Percentiles rank a stretch among this genome's conserved stretches.
Evolutionary conservation across 495 filamentous ascomycete genomes (phyloP).

Genomic region (Tuber calosporum): DNA sequence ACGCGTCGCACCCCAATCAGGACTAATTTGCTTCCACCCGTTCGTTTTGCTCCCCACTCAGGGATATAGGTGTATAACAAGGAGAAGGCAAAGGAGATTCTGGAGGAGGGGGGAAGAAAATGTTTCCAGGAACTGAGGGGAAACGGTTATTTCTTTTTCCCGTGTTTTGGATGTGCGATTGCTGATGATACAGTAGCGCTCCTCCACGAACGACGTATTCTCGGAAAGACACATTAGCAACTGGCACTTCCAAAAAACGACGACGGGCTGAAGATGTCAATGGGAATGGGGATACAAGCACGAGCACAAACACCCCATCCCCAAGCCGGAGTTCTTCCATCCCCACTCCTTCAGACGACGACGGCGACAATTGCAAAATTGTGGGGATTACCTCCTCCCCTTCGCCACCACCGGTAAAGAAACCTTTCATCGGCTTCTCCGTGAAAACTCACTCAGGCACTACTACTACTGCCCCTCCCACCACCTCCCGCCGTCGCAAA

Average conservation of each 20-base stretch:
- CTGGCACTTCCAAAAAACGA: background rate
- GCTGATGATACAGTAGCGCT: background rate
- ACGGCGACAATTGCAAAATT: background rate
- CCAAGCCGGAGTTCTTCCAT: conserved; percentile 10
- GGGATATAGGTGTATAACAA: background rate
- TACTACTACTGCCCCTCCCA: conserved; percentile 13
- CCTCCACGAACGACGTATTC: conserved; percentile 3
- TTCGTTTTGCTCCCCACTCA: background rate
- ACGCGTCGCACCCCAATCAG: background rate
- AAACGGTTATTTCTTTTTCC: background rate
- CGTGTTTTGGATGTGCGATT: background rate
- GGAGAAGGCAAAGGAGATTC: background rate
- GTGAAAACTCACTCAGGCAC: background rate
- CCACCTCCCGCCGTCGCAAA: conserved; percentile 3
- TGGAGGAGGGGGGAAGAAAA: background rate
- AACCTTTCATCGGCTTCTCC: conserved; percentile 20
- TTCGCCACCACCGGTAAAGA: conserved; percentile 9
- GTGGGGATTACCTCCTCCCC: background rate
- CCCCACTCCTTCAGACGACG: conserved; percentile 11
- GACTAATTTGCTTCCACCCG: background rate
- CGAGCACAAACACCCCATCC: background rate
- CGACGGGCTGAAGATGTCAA: background rate
- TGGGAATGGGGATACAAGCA: background rate
- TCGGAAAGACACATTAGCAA: background rate
- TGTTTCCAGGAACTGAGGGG: background rate